phyloP scores from a whole-genome alignment of 345 rosid species.

The Euphorbia pulcherrima region DNA sequence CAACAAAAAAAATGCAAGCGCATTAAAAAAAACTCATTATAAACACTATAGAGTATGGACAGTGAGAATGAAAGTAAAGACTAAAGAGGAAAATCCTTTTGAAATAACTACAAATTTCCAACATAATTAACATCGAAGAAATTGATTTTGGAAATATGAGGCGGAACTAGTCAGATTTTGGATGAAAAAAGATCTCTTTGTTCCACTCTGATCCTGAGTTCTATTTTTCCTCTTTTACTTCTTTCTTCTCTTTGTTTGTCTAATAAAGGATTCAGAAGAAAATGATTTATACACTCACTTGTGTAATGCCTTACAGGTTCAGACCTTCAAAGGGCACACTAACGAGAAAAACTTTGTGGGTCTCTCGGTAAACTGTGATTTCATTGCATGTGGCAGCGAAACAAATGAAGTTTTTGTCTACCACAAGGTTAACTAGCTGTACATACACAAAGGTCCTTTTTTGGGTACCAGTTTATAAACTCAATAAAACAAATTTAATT shows the following conservation, averaged over 20 bases:
- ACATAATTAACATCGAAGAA: background rate
- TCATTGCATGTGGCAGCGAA: constrained; percentile 94
- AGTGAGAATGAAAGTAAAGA: no score
- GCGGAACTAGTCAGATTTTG: background rate
- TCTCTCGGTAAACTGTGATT: constrained; percentile 74
- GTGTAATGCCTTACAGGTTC: constrained; percentile 52
- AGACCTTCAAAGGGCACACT: constrained; percentile 83
- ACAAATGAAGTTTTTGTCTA: constrained; percentile 91
- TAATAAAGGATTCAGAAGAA: background rate
- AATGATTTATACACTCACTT: background rate
- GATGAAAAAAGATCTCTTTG: background rate
- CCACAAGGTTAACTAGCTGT: constrained; percentile 77
- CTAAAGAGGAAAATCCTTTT: no score
- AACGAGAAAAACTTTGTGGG: constrained; percentile 98
- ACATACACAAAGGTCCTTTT: background rate
- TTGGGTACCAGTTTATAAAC: background rate
- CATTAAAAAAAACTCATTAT: no score
- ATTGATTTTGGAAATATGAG: background rate
- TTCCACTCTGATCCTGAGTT: background rate
- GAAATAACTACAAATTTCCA: no score
- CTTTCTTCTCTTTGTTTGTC: background rate
- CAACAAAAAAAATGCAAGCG: no score
- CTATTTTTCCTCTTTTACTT: background rate
- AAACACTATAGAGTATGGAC: no score
- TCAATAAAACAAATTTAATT: background rate